Evolutionary conservation across 106 monocot genomes (phyloP).

Genomic region (Alisma plantagoaquatica): DNA sequence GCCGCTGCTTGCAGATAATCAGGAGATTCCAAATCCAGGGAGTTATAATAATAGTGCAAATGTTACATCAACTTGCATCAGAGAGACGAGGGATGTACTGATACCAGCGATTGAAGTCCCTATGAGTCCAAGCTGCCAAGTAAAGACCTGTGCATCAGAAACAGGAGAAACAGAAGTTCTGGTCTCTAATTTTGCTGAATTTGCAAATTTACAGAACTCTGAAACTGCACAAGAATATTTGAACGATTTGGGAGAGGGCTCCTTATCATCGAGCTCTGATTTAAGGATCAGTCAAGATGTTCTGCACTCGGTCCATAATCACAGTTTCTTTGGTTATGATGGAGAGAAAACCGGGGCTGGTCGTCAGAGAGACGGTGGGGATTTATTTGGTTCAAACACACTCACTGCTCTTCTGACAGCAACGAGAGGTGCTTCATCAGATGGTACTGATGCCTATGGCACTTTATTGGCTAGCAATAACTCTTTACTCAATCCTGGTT

Average conservation of each 20-base stretch:
- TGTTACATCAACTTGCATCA: no score
- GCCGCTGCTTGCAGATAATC: no score
- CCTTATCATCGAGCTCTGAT: neutral
- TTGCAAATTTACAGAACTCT: neutral
- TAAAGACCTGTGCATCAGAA: no score
- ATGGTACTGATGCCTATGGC: neutral
- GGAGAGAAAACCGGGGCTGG: constrained; percentile 10
- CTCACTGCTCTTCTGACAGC: constrained; percentile 67
- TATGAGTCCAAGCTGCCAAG: neutral
- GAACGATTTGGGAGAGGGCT: neutral
- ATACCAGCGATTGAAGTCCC: neutral
- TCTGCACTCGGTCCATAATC: neutral
- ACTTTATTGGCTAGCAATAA: constrained; percentile 30
- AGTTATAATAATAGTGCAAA: no score
- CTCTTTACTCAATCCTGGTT: constrained; percentile 32
- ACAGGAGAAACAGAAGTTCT: neutral
- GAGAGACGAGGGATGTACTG: neutral
- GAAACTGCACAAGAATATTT: neutral
- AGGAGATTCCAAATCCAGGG: no score
- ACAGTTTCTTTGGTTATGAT: neutral
- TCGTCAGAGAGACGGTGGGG: constrained; percentile 32
- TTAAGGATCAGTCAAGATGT: neutral
- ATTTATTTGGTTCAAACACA: constrained; percentile 51
- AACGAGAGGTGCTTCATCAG: constrained; percentile 34
- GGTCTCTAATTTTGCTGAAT: neutral